Evolutionary conservation across 2,329 filamentous ascomycete species (phyloP), one percentile per base, ranked within the genome.

Genomic region (Atkinsonella hypoxylon): DNA sequence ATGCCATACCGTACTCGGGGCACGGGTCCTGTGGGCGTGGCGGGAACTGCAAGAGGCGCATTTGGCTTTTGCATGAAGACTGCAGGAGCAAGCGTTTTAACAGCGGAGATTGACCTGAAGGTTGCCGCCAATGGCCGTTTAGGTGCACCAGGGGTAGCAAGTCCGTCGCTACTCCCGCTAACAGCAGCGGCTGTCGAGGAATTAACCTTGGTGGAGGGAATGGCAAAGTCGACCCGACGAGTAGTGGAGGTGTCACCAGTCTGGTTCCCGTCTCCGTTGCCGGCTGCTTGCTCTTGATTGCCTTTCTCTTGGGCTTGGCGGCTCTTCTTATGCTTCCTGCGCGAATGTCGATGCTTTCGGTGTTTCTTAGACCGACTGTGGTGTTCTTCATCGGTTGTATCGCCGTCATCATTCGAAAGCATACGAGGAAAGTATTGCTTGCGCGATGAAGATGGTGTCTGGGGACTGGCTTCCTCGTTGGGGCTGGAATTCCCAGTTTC

Each of bases 61-160:
- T 68, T 66, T 2, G 66, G 61, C 6, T 70, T 67, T 52, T 77
- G 73, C 0, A 70, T 71, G 57, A 90, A 89, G 51, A 89, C 84
- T 11, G 81, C 81, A 47, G 85, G 85, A 0, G 85, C 80, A 4
- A 90, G 71, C 45, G 81, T 79, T 60, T 82, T 86, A 49, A 85
- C 74, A 4, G 20, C 48, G 1, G 79, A 83, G 46, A 87, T 70
- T 46, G 71, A 74, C 44, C 81, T 78, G 13, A 85, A 62, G 7
- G 42, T 46, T 53, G 73, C 73, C 61, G 73, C 73, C 61, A 84
- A 79, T 1, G 77, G 72, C 47, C 72, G 70, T 45, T 45, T 57
- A 5, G 54, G 42, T 31, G 56, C 42, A 47, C 53, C 56, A 39
- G 54, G 26, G 26, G 4, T 26, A 26, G 26, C 26, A 26, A 8